A percentile compares a stretch with the other conserved stretches of the same genome.
Evolutionary conservation across 2,329 filamentous ascomycete species (phyloP).

Genomic region (Ophiostoma fasciatum): DNA sequence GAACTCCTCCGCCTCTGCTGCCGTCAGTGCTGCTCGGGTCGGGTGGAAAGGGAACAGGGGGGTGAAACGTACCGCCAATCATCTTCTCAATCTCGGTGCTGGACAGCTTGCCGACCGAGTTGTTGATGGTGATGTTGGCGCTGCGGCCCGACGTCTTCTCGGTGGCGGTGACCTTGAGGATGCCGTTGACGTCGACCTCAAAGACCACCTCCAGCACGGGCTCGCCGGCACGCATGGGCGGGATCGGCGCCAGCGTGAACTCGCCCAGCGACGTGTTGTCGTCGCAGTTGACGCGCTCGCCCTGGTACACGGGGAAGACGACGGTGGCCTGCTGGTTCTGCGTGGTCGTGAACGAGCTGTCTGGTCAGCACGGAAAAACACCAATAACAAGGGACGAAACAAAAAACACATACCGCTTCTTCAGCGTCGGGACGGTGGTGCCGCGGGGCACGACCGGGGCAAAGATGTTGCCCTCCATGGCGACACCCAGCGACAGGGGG

Average conservation of each 20-base stretch:
- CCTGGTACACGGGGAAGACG: slow-evolving; percentile 88
- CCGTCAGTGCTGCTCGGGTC: neutral
- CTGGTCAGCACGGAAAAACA: neutral
- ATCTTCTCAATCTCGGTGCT: slow-evolving; percentile 92
- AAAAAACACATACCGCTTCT: slow-evolving; percentile 42
- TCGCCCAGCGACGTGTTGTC: slow-evolving; percentile 97
- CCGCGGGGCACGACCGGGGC: slow-evolving; percentile 79
- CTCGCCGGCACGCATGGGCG: slow-evolving; percentile 86
- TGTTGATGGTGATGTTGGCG: slow-evolving; percentile 99
- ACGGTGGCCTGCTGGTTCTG: slow-evolving; percentile 65
- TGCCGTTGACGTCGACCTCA: slow-evolving; percentile 99
- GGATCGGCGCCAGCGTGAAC: slow-evolving; percentile 82
- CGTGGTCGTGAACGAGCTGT: slow-evolving; percentile 72
- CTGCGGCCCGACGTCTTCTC: slow-evolving; percentile 97
- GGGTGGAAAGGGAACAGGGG: slow-evolving; percentile 2
- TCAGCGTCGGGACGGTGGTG: slow-evolving; percentile 61
- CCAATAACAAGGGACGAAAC: neutral
- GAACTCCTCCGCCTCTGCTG: slow-evolving; percentile 90
- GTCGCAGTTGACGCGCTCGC: slow-evolving; percentile 94
- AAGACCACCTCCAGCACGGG: slow-evolving; percentile 96
- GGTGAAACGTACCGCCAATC: slow-evolving; percentile 55
- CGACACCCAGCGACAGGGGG: slow-evolving; percentile 92
- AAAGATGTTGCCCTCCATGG: slow-evolving; percentile 99
- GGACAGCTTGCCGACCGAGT: slow-evolving; percentile 97
- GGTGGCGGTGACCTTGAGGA: slow-evolving; percentile 96